Percentiles rank a stretch among this genome's conserved stretches.
These are phyloP conservation scores for Colletotrichum australisinense DNA, from an alignment of 2,329 filamentous ascomycete species.

Conservation along the genomic window DNA sequence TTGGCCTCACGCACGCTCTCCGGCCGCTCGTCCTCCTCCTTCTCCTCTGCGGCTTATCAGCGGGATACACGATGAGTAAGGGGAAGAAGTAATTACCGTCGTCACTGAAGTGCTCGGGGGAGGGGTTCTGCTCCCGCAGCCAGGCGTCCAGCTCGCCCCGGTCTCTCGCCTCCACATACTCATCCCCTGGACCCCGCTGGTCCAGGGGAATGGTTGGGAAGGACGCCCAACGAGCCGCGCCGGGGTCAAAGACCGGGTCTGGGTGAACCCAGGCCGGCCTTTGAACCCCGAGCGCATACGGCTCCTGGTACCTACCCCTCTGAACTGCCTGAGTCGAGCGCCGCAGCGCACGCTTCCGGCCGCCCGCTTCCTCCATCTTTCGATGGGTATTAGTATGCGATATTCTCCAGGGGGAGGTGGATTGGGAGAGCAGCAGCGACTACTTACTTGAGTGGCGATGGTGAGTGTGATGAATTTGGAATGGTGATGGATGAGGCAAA, in stretches of 20 bases:
- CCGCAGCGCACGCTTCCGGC: conserved; percentile 1
- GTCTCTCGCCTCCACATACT: conserved; percentile 6
- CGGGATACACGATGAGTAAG: neutral
- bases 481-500: neutral
- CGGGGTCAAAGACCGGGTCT: conserved; percentile 40
- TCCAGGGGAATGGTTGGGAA: conserved; percentile 40
- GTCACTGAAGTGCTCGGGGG: neutral
- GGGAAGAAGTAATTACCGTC: neutral
- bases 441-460: no score
- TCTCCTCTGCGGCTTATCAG: neutral
- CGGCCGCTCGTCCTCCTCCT: neutral
- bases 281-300: conserved; percentile 8
- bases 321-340: conserved; percentile 16
- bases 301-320: conserved; percentile 42
- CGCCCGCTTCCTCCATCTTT: conserved; percentile 1
- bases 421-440: neutral
- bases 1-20: neutral
- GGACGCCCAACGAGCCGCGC: conserved; percentile 39
- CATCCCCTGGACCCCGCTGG: conserved; percentile 36
- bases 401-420: neutral
- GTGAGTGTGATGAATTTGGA: neutral
- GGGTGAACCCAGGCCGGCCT: conserved; percentile 26
- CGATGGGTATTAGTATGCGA: neutral
- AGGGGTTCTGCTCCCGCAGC: neutral
- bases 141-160: neutral